These are phyloP conservation scores for Asclepias syriaca DNA, from an alignment of 257 asterid species.

Conservation along the genomic window DNA sequence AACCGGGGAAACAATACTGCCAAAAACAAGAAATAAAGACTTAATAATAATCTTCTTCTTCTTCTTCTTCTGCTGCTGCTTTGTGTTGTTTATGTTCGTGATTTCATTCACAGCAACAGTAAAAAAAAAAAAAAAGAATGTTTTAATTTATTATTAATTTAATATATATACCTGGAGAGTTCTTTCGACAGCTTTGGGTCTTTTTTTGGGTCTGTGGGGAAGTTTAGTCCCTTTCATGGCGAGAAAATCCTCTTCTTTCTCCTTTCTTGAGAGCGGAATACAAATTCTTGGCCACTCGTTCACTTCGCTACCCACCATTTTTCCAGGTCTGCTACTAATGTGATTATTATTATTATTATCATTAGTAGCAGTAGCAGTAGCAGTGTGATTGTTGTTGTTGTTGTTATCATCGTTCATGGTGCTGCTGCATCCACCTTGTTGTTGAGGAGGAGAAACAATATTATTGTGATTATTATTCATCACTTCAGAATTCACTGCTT, in stretches of 20 bases:
- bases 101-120: background rate
- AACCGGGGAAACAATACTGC: slow-evolving; percentile 52
- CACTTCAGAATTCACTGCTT: background rate
- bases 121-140: background rate
- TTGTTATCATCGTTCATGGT: slow-evolving; percentile 3
- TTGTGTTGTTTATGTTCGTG: background rate
- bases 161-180: slow-evolving; percentile 41
- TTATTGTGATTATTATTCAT: background rate
- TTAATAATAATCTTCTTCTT: too few species aligned
- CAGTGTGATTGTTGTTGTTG: background rate
- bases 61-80: background rate
- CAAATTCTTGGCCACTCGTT: slow-evolving; percentile 64
- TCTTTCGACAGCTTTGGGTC: slow-evolving; percentile 60
- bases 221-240: slow-evolving; percentile 84
- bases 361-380: too few species aligned
- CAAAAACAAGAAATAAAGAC: slow-evolving; percentile 7
- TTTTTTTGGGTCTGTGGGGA: slow-evolving; percentile 82
- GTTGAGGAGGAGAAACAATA: slow-evolving; percentile 10
- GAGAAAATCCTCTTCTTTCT: slow-evolving; percentile 75
- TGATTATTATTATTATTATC: background rate
- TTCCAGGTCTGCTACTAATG: slow-evolving; percentile 2
- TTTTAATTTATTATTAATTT: too few species aligned
- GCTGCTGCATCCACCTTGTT: slow-evolving; percentile 6
- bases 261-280: slow-evolving; percentile 60
- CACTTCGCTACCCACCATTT: slow-evolving; percentile 21